Evolutionary conservation across 2,329 filamentous ascomycete species (phyloP).

Genomic region (Calycina herbarum): DNA sequence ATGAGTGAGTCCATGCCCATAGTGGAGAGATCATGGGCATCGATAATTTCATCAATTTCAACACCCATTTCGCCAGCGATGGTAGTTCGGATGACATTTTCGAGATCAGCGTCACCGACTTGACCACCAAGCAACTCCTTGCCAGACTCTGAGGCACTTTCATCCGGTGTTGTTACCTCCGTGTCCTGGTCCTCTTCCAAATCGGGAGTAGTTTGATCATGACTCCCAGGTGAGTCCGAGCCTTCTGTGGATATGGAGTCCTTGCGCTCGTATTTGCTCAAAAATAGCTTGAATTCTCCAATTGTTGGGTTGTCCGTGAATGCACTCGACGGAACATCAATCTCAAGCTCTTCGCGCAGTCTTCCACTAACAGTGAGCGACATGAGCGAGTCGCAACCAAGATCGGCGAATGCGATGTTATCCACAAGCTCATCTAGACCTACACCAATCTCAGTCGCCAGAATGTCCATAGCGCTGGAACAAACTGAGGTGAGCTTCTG

Average conservation of each 20-base stretch:
- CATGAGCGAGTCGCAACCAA: constrained; percentile 64
- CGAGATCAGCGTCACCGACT: constrained; percentile 39
- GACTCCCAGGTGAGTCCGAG: constrained; percentile 15
- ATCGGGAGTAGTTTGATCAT: constrained; percentile 39
- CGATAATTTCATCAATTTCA: constrained; percentile 61
- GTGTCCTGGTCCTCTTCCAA: constrained; percentile 46
- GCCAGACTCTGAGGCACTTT: constrained; percentile 50
- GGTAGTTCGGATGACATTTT: constrained; percentile 60
- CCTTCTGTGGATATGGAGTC: background rate
- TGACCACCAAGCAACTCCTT: constrained; percentile 40
- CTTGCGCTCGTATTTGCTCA: constrained; percentile 42
- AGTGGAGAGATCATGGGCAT: constrained; percentile 54
- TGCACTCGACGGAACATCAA: constrained; percentile 53
- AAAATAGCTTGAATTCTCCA: constrained; percentile 51
- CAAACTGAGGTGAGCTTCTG: constrained; percentile 50
- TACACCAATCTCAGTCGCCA: constrained; percentile 58
- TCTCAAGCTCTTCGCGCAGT: constrained; percentile 57
- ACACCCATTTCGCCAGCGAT: constrained; percentile 73
- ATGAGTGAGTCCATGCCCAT: constrained; percentile 61
- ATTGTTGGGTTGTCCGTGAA: constrained; percentile 44
- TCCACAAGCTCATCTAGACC: constrained; percentile 55
- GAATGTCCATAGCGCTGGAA: constrained; percentile 50
- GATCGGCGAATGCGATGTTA: constrained; percentile 55
- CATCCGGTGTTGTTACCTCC: constrained; percentile 54
- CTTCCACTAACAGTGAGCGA: constrained; percentile 57